These are phyloP conservation scores for Meyerozyma sp. DNA, from an alignment of 1,139 yeast species.

Conservation along the genomic window DNA sequence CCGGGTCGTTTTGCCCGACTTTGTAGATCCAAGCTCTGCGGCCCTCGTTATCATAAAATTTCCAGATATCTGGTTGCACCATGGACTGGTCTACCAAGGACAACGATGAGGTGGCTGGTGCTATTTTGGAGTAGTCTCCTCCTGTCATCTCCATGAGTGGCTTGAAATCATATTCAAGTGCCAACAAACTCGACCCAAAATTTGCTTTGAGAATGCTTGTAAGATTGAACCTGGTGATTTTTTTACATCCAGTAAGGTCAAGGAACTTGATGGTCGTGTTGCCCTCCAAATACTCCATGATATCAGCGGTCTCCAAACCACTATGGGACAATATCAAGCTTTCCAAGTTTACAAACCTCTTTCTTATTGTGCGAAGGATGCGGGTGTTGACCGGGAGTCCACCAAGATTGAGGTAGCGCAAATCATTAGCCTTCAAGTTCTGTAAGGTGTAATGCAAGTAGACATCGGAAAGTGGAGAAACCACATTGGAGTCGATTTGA, in stretches of 20 bases:
- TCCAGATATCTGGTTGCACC: slow-evolving; percentile 40
- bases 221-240: slow-evolving; percentile 21
- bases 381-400: slow-evolving; percentile 64
- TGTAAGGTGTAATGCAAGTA: slow-evolving; percentile 55
- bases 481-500: slow-evolving; percentile 67
- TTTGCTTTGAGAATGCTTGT: slow-evolving; percentile 22
- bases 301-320: slow-evolving; percentile 42
- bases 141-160: slow-evolving; percentile 34
- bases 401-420: slow-evolving; percentile 61
- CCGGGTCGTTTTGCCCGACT: slow-evolving; percentile 32
- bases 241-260: slow-evolving; percentile 38
- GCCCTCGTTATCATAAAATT: slow-evolving; percentile 56
- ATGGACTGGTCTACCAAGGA: slow-evolving; percentile 20
- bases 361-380: slow-evolving; percentile 51
- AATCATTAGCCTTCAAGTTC: slow-evolving; percentile 45
- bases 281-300: slow-evolving; percentile 42
- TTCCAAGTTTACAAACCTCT: slow-evolving; percentile 49
- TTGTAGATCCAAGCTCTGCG: slow-evolving; percentile 81
- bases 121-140: slow-evolving; percentile 30
- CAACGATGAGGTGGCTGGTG: slow-evolving; percentile 18
- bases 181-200: slow-evolving; percentile 24
- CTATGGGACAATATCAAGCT: slow-evolving; percentile 63
- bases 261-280: slow-evolving; percentile 22
- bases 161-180: slow-evolving; percentile 40
- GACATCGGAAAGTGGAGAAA: slow-evolving; percentile 54